Evolutionary conservation across 768 basidiomycete genomes (phyloP).

Genomic region (Russula sp.): DNA sequence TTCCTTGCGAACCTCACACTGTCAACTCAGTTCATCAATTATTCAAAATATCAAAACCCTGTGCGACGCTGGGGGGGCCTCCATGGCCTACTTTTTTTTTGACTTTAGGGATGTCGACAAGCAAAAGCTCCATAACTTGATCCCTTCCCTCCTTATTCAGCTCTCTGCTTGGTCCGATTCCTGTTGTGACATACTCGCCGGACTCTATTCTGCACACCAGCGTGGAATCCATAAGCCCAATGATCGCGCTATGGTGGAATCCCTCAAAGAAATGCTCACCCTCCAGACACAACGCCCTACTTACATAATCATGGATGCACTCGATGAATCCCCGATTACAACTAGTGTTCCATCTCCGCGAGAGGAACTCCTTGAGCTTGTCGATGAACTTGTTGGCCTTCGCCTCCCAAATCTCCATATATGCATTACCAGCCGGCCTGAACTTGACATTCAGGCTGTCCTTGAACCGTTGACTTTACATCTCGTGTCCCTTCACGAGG

Average conservation of each 20-base stretch:
- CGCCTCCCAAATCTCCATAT: neutral
- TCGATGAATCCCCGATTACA: neutral
- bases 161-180: neutral
- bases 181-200: neutral
- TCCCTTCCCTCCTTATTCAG: neutral
- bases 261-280: neutral
- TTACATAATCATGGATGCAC: neutral
- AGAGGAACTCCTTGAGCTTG: neutral
- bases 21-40: neutral
- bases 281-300: neutral
- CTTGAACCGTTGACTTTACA: neutral
- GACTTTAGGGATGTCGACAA: constrained; percentile 3
- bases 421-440: constrained; percentile 3
- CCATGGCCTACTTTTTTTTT: neutral
- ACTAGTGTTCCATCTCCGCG: neutral
- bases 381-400: neutral
- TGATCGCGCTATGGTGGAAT: neutral
- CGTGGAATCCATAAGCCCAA: neutral
- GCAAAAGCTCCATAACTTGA: neutral
- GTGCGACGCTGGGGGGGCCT: neutral
- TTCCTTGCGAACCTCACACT: too few species aligned
- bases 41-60: neutral
- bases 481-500: neutral
- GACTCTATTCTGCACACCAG: neutral
- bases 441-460: neutral